A percentile compares a stretch with the other conserved stretches of the same genome.
phyloP scores from a whole-genome alignment of 2,329 filamentous ascomycete species.

The Neopestalotiopsis sp. region DNA sequence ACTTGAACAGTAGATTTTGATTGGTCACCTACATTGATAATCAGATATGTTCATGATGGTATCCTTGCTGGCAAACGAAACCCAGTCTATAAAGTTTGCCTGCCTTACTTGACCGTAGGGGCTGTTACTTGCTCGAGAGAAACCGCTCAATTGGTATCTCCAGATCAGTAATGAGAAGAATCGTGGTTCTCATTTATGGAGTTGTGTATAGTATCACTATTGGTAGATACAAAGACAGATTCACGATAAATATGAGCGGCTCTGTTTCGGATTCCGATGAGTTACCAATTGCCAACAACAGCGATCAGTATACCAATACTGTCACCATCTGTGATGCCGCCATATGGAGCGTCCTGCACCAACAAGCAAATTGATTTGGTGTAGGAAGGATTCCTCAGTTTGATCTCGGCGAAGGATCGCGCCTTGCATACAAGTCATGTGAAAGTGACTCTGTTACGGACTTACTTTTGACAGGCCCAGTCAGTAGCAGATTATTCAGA shows the following conservation, averaged over 20 bases:
- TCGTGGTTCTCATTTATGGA: too few species aligned
- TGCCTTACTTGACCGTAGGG: too few species aligned
- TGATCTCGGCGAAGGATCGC: background rate
- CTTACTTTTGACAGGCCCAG: background rate
- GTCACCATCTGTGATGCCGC: background rate
- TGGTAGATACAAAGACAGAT: background rate
- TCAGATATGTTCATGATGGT: too few species aligned
- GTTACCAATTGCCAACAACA: background rate
- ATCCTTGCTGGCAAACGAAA: too few species aligned
- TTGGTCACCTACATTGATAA: too few species aligned
- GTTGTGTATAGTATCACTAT: too few species aligned
- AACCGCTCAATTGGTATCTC: too few species aligned
- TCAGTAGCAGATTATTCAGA: background rate
- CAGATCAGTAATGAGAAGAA: too few species aligned
- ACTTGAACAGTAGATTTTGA: too few species aligned
- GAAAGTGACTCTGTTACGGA: background rate
- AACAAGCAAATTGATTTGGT: background rate
- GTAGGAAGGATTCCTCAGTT: background rate
- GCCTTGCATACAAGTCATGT: background rate
- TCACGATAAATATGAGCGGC: background rate
- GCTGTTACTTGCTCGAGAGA: too few species aligned
- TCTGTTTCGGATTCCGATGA: background rate
- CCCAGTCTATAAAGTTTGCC: too few species aligned
- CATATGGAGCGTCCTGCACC: background rate
- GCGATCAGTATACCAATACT: background rate